Evolutionary conservation across 2,329 filamentous ascomycete genomes (phyloP), one percentile per base, ranked within the genome.

Genomic region (Diatrype stigma): DNA sequence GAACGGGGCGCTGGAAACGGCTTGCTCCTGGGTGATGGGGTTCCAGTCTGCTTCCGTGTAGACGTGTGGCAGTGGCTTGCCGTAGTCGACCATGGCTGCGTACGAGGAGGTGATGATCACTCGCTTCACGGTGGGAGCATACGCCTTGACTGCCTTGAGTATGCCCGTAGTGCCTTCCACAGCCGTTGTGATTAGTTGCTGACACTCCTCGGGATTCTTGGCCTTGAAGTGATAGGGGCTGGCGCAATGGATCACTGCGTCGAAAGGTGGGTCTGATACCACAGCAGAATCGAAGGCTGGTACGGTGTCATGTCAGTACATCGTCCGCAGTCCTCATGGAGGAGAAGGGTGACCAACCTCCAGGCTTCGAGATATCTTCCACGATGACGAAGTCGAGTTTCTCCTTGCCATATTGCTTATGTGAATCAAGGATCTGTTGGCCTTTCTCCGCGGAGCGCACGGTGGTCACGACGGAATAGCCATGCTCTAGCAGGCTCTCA

Each of bases 201-300:
- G n/a, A n/a, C n/a, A n/a, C 50, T 64, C 73, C 49, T 74, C 58
- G 8, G 74, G 67, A 57, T 79, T 74, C 47, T 67, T 69, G 51
- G 70, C 72, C 3, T 75, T 72, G 64, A 74, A 79, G 55, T 78
- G 76, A 57, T 81, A 76, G 0, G 80, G 80, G 38, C 76, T 79
- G 1, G 80, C 80, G 1, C 78, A 79, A 66, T 83, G 79, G 42
- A 83, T 66, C 35, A 82, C 77, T 23, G 74, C 74, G 47, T 79
- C 72, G 46, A 81, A 66, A 23, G 72, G 72, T 2, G 75, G 72
- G 8, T 66, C 70, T 62, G 72, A 47, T 19, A 54, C 67, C 54
- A 77, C 73, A 0, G 77, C 82, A 59, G 82, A 73, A 58, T 88
- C 82, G 62, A 95, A 95, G 47, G 89, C 89, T 78, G 77, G 45